phyloP scores from a whole-genome alignment of 139 green algal species.

The Limnomonas spitsbergensis region DNA sequence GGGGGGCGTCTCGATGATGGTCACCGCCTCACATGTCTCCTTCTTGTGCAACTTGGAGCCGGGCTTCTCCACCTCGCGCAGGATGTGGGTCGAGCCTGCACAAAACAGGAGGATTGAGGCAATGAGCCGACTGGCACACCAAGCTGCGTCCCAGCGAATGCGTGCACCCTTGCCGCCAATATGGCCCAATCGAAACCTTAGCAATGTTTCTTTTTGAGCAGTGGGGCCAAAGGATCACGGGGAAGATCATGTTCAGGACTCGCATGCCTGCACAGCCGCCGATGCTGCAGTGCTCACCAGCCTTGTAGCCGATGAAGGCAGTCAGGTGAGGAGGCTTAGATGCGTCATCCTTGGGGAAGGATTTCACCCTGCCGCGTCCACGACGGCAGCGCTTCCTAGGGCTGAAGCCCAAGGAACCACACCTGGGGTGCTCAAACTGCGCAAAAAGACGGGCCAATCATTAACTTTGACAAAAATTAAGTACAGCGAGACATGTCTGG shows the following conservation, averaged over 20 bases:
- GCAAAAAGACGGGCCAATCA: not conserved
- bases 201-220: too few relatives aligned
- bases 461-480: not conserved
- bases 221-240: too few relatives aligned
- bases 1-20: slow-evolving; percentile 93
- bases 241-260: too few relatives aligned
- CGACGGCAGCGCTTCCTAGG: slow-evolving; percentile 97
- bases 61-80: slow-evolving; percentile 97
- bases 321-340: slow-evolving; percentile 89
- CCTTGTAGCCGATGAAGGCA: slow-evolving; percentile 93
- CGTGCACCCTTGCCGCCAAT: too few relatives aligned
- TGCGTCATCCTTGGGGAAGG: slow-evolving; percentile 90
- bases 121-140: not conserved
- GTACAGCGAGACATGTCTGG: slow-evolving; percentile 1
- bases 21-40: slow-evolving; percentile 96
- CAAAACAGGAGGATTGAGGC: too few relatives aligned
- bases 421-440: slow-evolving; percentile 69
- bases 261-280: too few relatives aligned
- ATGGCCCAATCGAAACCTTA: too few relatives aligned
- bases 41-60: slow-evolving; percentile 99
- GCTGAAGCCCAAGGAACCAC: slow-evolving; percentile 95
- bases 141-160: too few relatives aligned
- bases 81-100: slow-evolving; percentile 97
- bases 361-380: slow-evolving; percentile 89
- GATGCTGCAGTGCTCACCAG: slow-evolving; percentile 46